These are phyloP conservation scores for Penicillium expansum DNA, from an alignment of 2,329 filamentous ascomycete species.

Conservation along the genomic window DNA sequence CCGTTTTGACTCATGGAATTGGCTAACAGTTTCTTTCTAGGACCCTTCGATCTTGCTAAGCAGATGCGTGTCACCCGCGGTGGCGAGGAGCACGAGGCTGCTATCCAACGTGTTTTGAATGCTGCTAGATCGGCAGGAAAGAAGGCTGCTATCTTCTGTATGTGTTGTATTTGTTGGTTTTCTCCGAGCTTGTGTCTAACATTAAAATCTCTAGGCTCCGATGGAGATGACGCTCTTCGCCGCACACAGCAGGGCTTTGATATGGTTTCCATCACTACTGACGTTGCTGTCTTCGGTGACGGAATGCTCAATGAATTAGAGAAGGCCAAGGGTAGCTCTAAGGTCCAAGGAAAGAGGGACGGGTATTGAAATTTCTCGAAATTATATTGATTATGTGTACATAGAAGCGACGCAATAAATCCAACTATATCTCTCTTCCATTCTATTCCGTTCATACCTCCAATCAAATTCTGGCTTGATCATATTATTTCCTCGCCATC, in stretches of 20 bases:
- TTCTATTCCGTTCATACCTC: not conserved
- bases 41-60: slow-evolving; percentile 40
- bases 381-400: not conserved
- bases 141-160: slow-evolving; percentile 45
- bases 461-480: not conserved
- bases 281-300: slow-evolving; percentile 34
- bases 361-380: slow-evolving; percentile 11
- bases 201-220: slow-evolving; percentile 22
- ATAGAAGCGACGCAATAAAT: not conserved
- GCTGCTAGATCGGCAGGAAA: slow-evolving; percentile 39
- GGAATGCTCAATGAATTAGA: slow-evolving; percentile 35
- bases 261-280: slow-evolving; percentile 43
- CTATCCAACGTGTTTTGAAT: slow-evolving; percentile 36
- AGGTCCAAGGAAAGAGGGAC: slow-evolving; percentile 7
- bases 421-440: not conserved
- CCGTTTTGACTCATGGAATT: too few relatives aligned
- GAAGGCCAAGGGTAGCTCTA: slow-evolving; percentile 28
- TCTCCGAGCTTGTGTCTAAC: not conserved
- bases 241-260: slow-evolving; percentile 41
- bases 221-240: slow-evolving; percentile 35
- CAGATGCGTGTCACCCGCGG: slow-evolving; percentile 37
- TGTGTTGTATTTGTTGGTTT: not conserved
- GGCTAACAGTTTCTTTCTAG: slow-evolving; percentile 8
- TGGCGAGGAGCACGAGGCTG: slow-evolving; percentile 41
- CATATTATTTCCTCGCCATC: slow-evolving; percentile 13